Base-by-base conservation (phyloP, 78 protist species). In the Isochrysis galbana region DNA sequence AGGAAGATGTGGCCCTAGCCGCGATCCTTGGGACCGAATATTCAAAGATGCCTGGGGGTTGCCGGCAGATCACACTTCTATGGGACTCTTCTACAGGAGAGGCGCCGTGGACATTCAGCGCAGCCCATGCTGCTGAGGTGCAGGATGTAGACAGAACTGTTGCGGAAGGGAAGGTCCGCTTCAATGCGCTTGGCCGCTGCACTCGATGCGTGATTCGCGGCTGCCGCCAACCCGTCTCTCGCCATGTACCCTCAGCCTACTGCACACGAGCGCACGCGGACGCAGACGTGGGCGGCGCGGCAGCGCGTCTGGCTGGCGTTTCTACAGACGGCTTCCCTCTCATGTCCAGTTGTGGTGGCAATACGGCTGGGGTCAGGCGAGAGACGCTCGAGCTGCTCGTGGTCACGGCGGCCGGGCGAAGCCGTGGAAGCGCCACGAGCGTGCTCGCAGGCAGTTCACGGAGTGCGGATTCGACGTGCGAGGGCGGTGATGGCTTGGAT, bases 71-170 rank as follows among this genome's bases (percentile, higher is more conserved):
- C 44, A 17, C 82, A 23, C 41, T 72, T 3, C 82, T 72, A 22
- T 72, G 82, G 82, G 82, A 72, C 82, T 3, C 82, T 23, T 1
- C 36, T 17, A 72, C 82, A 5, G 82, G 82, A 2, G 82, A 72
- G 82, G 82, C 82, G 82, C 82, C 82, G 82, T 72, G 82, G 82
- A 41, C 82, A 17, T 34, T 72, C 82, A 61, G 29, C 5, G n/a
- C 10, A 32, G 74, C 74, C 36, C 74, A 21, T 32, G 4, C 74
- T 3, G n/a, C 7, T 2, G 29, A 61, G 74, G 80, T 5, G 41
- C 29, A 70, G 2, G 41, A 3, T 17, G 80, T 5, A 26, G 80
- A 2, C 39, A 19, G 29, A 4, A 41, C 26, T 41, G 34, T 17
- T 29, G n/a, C n/a, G n/a, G n/a, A n/a, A n/a, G n/a, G n/a, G n/a